Conservation (phyloP, 225 moss, liverwort and hornwort genomes). For the Bryoerythrophyllum caledonicum region DNA sequence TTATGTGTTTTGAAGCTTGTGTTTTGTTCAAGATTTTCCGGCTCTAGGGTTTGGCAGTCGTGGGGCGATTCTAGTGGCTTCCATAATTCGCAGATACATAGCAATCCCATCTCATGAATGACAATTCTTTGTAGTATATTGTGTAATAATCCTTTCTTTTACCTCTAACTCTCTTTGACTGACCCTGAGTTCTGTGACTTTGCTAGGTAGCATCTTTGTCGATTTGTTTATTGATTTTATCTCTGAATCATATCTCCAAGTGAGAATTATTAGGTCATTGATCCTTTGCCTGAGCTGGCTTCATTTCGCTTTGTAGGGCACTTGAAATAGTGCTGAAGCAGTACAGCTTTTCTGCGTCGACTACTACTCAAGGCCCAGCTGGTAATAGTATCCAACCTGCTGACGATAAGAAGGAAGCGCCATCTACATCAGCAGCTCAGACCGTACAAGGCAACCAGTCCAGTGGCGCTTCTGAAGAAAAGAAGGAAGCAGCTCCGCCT, state of each 20-base stretch:
- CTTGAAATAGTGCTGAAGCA: conserved; percentile 74
- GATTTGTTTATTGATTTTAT: background rate
- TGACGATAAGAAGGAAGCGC: conserved; percentile 43
- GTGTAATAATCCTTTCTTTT: conserved; percentile 2
- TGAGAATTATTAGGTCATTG: conserved; percentile 6
- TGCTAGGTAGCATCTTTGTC: conserved; percentile 2
- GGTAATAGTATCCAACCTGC: conserved; percentile 36
- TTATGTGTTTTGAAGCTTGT: too few relatives aligned
- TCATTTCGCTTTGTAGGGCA: conserved; percentile 59
- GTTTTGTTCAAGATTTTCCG: background rate
- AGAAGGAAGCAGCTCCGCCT: conserved; percentile 34
- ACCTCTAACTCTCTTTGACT: background rate
- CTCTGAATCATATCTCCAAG: background rate
- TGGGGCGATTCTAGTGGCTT: background rate
- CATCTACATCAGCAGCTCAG: conserved; percentile 33
- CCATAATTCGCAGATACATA: background rate
- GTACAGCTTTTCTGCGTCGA: conserved; percentile 59
- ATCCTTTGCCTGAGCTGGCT: conserved; percentile 4
- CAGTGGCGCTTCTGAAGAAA: conserved; percentile 37
- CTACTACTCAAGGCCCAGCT: conserved; percentile 32
- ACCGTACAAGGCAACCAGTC: conserved; percentile 24
- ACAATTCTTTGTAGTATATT: background rate
- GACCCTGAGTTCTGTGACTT: background rate
- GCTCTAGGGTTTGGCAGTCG: conserved; percentile 16
- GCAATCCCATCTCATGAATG: background rate